phyloP scores from a whole-genome alignment of 176 grass and related monocot species.

The Alloteropsis semialata region DNA sequence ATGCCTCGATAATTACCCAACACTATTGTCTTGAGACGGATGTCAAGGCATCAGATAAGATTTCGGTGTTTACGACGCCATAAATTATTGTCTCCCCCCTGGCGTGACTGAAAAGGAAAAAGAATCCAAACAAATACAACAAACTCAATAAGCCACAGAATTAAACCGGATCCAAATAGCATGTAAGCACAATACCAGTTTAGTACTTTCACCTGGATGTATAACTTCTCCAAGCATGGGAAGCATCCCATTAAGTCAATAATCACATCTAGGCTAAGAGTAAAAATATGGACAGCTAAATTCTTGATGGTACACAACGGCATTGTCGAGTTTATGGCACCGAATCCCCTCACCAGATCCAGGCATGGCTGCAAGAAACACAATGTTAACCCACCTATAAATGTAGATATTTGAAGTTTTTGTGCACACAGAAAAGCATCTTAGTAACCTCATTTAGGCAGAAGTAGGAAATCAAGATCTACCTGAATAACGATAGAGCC shows the following conservation, averaged over 20 bases:
- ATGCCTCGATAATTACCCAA: background rate
- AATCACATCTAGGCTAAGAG: background rate
- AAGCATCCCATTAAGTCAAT: constrained; percentile 8
- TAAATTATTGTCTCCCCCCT: background rate
- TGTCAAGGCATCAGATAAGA: background rate
- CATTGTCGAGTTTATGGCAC: background rate
- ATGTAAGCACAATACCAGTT: background rate
- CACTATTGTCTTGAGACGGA: background rate
- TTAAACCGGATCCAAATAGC: background rate
- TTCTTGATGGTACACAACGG: background rate
- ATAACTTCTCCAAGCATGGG: constrained; percentile 14
- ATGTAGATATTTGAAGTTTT: background rate
- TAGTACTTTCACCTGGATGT: background rate
- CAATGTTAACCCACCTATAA: background rate
- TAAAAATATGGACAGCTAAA: background rate
- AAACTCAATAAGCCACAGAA: background rate
- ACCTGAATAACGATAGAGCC: background rate
- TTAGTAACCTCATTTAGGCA: background rate
- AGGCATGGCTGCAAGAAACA: background rate
- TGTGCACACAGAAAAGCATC: background rate
- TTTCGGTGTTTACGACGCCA: background rate
- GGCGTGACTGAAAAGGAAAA: background rate
- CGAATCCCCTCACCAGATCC: background rate
- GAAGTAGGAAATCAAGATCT: background rate
- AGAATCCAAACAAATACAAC: background rate